Conservation (phyloP, 768 basidiomycete genomes). For the Tulasnella sp. region DNA sequence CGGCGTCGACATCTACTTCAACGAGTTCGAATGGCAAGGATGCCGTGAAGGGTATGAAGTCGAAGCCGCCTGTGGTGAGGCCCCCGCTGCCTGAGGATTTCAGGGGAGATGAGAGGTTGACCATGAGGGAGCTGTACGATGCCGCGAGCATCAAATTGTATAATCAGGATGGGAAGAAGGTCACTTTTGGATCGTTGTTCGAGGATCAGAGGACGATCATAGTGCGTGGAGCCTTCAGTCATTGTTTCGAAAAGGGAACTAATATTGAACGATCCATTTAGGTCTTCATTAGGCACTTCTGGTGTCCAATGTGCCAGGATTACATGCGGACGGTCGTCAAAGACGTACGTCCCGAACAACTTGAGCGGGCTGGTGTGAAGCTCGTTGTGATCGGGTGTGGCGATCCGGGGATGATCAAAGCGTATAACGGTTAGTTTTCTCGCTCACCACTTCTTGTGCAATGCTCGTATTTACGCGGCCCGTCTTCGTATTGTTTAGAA, state of each 20-base stretch:
- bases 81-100: background rate
- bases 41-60: background rate
- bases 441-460: too few species aligned
- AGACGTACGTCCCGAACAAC: constrained; percentile 37
- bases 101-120: constrained; percentile 2
- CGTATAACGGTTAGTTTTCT: constrained; percentile 48
- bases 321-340: constrained; percentile 63
- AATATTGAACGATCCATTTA: too few species aligned
- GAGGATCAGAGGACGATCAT: constrained; percentile 42
- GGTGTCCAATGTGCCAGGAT: constrained; percentile 79
- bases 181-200: constrained; percentile 45
- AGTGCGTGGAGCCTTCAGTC: constrained; percentile 25
- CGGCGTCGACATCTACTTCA: background rate
- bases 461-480: background rate
- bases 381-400: constrained; percentile 74
- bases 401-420: constrained; percentile 60
- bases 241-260: too few species aligned
- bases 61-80: background rate
- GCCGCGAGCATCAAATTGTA: constrained; percentile 36
- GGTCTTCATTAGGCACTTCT: constrained; percentile 78
- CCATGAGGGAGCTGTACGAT: constrained; percentile 18
- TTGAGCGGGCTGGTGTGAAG: constrained; percentile 42
- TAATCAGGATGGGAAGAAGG: constrained; percentile 37
- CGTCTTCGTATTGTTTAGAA: constrained; percentile 28
- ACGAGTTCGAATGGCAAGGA: background rate